Evolutionary conservation across 371 early-diverging fungal species (phyloP).

Genomic region (Saksenaea oblongispora): DNA sequence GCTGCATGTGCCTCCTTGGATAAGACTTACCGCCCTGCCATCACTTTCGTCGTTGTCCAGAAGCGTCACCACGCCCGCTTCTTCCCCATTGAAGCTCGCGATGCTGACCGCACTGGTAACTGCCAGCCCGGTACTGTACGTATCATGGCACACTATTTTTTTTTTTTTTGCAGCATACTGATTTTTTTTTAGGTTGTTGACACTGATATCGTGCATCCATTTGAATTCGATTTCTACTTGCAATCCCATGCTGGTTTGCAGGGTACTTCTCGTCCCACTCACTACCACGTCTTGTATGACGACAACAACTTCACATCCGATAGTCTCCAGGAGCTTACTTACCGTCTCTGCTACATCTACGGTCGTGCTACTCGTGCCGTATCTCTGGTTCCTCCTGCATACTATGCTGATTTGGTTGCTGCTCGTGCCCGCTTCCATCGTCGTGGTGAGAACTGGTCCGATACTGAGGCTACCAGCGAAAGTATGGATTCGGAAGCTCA

Average conservation of each 20-base stretch:
- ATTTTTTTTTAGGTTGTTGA: slow-evolving; percentile 64
- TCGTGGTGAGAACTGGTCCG: slow-evolving; percentile 53
- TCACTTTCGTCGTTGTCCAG: slow-evolving; percentile 94
- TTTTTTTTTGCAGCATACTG: background rate
- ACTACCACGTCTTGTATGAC: slow-evolving; percentile 87
- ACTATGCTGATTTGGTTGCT: slow-evolving; percentile 91
- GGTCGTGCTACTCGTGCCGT: slow-evolving; percentile 85
- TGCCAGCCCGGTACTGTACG: slow-evolving; percentile 81
- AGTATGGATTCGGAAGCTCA: slow-evolving; percentile 41
- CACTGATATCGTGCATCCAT: slow-evolving; percentile 79
- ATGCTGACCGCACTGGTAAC: slow-evolving; percentile 44
- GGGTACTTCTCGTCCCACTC: slow-evolving; percentile 91
- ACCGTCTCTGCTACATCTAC: slow-evolving; percentile 88
- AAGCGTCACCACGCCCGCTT: slow-evolving; percentile 97
- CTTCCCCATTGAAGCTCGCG: slow-evolving; percentile 72
- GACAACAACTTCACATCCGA: slow-evolving; percentile 84
- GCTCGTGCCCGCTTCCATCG: slow-evolving; percentile 82
- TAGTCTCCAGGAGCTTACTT: slow-evolving; percentile 79
- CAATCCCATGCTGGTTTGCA: slow-evolving; percentile 89
- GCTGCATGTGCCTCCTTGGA: slow-evolving; percentile 77
- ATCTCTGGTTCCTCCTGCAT: slow-evolving; percentile 82
- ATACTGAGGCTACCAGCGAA: slow-evolving; percentile 47
- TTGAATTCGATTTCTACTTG: slow-evolving; percentile 86
- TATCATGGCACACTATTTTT: background rate
- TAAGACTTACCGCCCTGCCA: slow-evolving; percentile 70